phyloP scores from a whole-genome alignment of 208 protist species.

The Acanthamoeba healyi region DNA sequence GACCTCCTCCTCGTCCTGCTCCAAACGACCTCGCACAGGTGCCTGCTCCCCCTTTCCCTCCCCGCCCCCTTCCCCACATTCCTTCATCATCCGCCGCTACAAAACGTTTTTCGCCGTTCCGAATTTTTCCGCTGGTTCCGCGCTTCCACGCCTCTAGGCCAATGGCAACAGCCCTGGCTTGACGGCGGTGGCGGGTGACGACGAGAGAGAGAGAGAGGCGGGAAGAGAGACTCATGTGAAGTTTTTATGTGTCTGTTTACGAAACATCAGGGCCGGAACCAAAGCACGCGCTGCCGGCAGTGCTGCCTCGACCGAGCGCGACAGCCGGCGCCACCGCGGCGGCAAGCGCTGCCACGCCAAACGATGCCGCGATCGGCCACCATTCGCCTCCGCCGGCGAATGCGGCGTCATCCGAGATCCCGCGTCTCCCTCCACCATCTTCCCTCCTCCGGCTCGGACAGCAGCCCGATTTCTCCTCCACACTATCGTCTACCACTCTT shows the following conservation, averaged over 20 bases:
- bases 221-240: too few relatives aligned
- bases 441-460: conserved; percentile 28
- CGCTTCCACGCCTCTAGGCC: not conserved
- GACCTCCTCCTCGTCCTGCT: not conserved
- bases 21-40: conserved; percentile 29
- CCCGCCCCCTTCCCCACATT: not conserved
- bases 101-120: too few relatives aligned
- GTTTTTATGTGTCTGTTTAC: not conserved
- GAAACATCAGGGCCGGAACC: not conserved
- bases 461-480: conserved; percentile 1
- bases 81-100: not conserved
- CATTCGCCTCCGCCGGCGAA: not conserved
- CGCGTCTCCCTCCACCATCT: conserved; percentile 46
- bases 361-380: not conserved
- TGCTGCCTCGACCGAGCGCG: conserved; percentile 5
- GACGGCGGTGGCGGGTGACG: not conserved
- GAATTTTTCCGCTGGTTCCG: too few relatives aligned
- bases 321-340: not conserved
- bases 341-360: not conserved
- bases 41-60: not conserved
- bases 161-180: too few relatives aligned
- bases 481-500: not conserved
- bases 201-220: too few relatives aligned
- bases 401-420: not conserved
- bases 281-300: conserved; percentile 6